These are phyloP conservation scores for Nakazawaea ambrosiae DNA, from an alignment of 805 yeast genomes.

Conservation along the genomic window DNA sequence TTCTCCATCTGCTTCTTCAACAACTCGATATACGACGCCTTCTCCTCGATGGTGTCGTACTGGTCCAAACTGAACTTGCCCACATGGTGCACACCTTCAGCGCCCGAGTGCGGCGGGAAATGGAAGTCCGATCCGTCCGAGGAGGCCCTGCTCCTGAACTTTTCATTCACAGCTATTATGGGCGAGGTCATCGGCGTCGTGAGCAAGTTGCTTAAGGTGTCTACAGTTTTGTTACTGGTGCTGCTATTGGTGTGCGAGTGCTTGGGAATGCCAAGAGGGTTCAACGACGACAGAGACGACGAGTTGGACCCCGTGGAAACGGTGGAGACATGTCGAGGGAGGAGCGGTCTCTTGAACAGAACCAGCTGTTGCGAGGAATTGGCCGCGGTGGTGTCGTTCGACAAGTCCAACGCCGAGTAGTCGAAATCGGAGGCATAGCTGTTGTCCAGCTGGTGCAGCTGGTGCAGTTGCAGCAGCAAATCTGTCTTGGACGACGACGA, in stretches of 20 bases:
- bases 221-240: neutral
- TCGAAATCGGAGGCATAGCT: too few species aligned
- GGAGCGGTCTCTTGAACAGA: slow-evolving; percentile 5
- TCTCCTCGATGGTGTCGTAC: slow-evolving; percentile 8
- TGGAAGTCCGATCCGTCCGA: slow-evolving; percentile 3
- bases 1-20: slow-evolving; percentile 9
- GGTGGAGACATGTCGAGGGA: slow-evolving; percentile 4
- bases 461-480: neutral
- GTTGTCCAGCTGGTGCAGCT: neutral
- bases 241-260: slow-evolving; percentile 7
- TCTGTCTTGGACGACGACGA: slow-evolving; percentile 2
- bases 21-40: slow-evolving; percentile 6
- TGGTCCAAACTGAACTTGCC: slow-evolving; percentile 1
- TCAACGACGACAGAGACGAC: slow-evolving; percentile 2
- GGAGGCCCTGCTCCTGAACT: slow-evolving; percentile 3
- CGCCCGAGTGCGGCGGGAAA: neutral
- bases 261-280: neutral
- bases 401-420: too few species aligned
- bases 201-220: neutral
- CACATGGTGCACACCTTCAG: neutral
- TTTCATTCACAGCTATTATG: slow-evolving; percentile 8
- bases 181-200: slow-evolving; percentile 9
- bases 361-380: neutral
- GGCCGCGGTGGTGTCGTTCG: too few species aligned
- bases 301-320: slow-evolving; percentile 8